phyloP scores from a whole-genome alignment of 768 basidiomycete species.

The Kwoniella bestiolae region DNA sequence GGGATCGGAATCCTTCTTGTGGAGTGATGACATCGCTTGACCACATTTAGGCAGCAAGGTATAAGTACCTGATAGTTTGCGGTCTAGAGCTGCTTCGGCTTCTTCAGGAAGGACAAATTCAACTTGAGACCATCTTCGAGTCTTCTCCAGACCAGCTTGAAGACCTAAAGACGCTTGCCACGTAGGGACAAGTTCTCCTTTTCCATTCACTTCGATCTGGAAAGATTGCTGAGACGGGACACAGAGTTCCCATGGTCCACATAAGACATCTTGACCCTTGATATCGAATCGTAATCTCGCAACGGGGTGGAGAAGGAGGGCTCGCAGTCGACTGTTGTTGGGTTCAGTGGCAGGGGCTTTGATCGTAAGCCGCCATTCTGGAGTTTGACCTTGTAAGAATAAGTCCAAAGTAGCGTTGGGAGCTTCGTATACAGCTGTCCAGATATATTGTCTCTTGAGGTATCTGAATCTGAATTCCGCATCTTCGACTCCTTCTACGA shows the following conservation, averaged over 20 bases:
- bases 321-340: conserved; percentile 78
- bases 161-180: conserved; percentile 86
- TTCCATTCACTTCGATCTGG: conserved; percentile 64
- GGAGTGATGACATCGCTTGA: conserved; percentile 80
- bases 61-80: conserved; percentile 80
- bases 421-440: conserved; percentile 80
- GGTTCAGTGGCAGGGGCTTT: conserved; percentile 70
- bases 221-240: conserved; percentile 68
- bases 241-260: conserved; percentile 79
- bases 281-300: conserved; percentile 65
- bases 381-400: conserved; percentile 71
- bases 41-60: conserved; percentile 81
- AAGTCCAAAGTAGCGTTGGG: conserved; percentile 73
- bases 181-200: conserved; percentile 72
- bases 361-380: conserved; percentile 86
- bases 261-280: conserved; percentile 59
- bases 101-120: conserved; percentile 66
- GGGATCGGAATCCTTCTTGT: conserved; percentile 64
- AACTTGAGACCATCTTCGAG: conserved; percentile 69
- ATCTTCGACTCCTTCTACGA: conserved; percentile 35
- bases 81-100: conserved; percentile 64
- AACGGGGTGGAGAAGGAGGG: conserved; percentile 72
- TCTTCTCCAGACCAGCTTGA: conserved; percentile 69
- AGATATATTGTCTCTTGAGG: conserved; percentile 83
- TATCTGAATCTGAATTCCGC: conserved; percentile 76